Conservation (phyloP, 2,329 filamentous ascomycete genomes). For the Aureobasidium leucospermi region DNA sequence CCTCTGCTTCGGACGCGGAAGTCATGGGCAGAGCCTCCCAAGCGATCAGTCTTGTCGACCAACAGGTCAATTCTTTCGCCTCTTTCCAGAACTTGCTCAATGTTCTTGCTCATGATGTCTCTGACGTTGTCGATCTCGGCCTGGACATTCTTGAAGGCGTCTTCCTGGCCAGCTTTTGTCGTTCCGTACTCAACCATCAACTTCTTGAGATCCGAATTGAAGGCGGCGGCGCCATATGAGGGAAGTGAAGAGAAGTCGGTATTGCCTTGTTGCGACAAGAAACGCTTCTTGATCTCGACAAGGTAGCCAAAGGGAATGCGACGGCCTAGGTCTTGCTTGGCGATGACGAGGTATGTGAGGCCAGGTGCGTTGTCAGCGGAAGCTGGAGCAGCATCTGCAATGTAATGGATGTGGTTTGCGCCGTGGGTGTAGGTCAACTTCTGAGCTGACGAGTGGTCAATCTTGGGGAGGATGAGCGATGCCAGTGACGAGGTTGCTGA, state of each 20-base stretch:
- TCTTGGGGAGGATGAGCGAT: constrained; percentile 91
- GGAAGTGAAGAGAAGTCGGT: constrained; percentile 73
- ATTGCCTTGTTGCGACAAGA: constrained; percentile 61
- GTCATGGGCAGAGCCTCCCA: constrained; percentile 82
- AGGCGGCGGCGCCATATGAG: constrained; percentile 81
- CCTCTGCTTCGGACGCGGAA: constrained; percentile 83
- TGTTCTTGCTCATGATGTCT: constrained; percentile 92
- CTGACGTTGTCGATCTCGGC: constrained; percentile 86
- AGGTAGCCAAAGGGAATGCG: constrained; percentile 91
- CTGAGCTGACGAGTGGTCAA: constrained; percentile 69
- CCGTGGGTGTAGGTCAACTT: constrained; percentile 87
- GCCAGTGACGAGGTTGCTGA: constrained; percentile 80
- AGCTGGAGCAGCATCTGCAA: constrained; percentile 58
- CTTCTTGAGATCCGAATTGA: constrained; percentile 69
- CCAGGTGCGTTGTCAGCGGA: constrained; percentile 50
- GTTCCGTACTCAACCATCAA: constrained; percentile 82
- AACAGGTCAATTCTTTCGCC: constrained; percentile 90
- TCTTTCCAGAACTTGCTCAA: constrained; percentile 78
- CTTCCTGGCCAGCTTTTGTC: constrained; percentile 64
- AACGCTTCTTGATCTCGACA: constrained; percentile 81
- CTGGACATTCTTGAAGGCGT: constrained; percentile 77
- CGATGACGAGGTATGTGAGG: constrained; percentile 86
- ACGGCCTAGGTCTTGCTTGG: constrained; percentile 70
- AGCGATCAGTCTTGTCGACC: constrained; percentile 90
- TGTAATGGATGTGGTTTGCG: constrained; percentile 89